These are phyloP conservation scores for Arxiozyma heterogenica DNA, from an alignment of 1,139 yeast species.

Conservation along the genomic window DNA sequence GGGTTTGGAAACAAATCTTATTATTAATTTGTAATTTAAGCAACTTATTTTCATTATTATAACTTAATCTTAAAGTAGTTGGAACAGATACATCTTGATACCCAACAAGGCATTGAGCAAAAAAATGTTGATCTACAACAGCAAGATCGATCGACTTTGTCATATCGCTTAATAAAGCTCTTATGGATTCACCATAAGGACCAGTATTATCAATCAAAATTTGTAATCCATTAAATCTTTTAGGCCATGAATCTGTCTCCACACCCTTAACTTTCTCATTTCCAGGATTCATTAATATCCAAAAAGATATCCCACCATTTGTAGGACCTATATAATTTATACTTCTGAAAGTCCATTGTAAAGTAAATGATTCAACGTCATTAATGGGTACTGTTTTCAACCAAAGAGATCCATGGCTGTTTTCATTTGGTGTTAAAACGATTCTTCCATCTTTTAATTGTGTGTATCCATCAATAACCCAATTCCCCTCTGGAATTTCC, in stretches of 20 bases:
- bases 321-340: constrained; percentile 39
- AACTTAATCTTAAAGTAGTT: constrained; percentile 51
- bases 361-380: constrained; percentile 37
- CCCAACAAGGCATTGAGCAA: constrained; percentile 48
- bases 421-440: constrained; percentile 36
- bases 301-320: constrained; percentile 28
- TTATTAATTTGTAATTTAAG: constrained; percentile 64
- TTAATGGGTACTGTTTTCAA: constrained; percentile 18
- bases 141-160: constrained; percentile 19
- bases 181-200: constrained; percentile 37
- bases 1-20: constrained; percentile 58
- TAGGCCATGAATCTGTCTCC: constrained; percentile 19
- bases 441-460: constrained; percentile 35
- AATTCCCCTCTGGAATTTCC: constrained; percentile 15
- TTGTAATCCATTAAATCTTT: constrained; percentile 51
- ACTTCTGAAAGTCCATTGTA: constrained; percentile 55
- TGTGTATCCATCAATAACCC: constrained; percentile 31
- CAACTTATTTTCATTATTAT: constrained; percentile 36
- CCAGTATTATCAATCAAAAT: constrained; percentile 43
- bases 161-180: constrained; percentile 49
- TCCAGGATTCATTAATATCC: constrained; percentile 30
- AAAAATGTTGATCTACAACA: constrained; percentile 28
- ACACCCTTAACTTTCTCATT: constrained; percentile 1
- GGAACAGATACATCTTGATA: constrained; percentile 65
- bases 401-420: constrained; percentile 42